Evolutionary conservation across 305 asterid genomes (phyloP).

Genomic region (Striga hermonthica): DNA sequence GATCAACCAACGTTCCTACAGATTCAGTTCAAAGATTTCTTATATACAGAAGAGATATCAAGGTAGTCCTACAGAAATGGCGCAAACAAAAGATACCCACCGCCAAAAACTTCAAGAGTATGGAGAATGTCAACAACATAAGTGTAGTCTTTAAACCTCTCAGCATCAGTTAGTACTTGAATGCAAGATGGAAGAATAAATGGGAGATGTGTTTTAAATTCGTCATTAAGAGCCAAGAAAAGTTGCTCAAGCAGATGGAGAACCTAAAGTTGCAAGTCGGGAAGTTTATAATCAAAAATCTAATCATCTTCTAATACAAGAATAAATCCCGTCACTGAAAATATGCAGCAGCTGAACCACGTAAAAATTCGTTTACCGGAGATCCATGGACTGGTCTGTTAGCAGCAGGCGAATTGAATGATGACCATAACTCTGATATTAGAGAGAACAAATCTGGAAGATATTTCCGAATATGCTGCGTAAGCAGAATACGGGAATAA

Average conservation of each 20-base stretch:
- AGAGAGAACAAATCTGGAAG: constrained; percentile 79
- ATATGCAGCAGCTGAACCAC: constrained; percentile 4
- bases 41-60: constrained; percentile 25
- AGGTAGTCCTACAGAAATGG: constrained; percentile 27
- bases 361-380: constrained; percentile 50
- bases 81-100: constrained; percentile 49
- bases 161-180: constrained; percentile 94
- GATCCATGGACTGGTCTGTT: constrained; percentile 77
- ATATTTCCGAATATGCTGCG: constrained; percentile 96
- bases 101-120: constrained; percentile 94
- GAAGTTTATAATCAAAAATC: constrained; percentile 21
- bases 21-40: constrained; percentile 29
- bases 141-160: constrained; percentile 84
- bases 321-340: constrained; percentile 22
- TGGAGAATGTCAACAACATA: constrained; percentile 78
- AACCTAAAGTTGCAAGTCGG: constrained; percentile 47
- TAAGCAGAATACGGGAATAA: constrained; percentile 33
- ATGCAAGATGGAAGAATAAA: constrained; percentile 85
- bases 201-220: constrained; percentile 87
- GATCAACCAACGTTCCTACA: constrained; percentile 96
- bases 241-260: constrained; percentile 99
- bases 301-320: constrained; percentile 10
- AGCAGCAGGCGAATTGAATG: constrained; percentile 76
- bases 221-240: constrained; percentile 96
- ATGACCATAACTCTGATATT: constrained; percentile 90